Percentiles rank a stretch among this genome's conserved stretches.
Evolutionary conservation across 2,329 filamentous ascomycete genomes (phyloP).

Genomic region (Exophiala viscosa): DNA sequence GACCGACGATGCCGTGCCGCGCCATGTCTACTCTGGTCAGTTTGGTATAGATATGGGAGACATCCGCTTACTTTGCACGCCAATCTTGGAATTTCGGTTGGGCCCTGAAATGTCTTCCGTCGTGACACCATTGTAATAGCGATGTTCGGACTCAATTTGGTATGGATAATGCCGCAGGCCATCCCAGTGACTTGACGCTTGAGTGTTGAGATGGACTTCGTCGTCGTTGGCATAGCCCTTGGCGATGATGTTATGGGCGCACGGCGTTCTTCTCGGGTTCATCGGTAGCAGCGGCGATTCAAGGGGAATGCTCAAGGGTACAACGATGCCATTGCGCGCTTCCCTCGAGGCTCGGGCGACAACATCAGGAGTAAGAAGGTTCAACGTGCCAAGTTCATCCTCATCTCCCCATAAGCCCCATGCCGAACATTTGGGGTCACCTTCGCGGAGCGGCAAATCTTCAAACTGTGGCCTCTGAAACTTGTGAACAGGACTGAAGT

Average conservation of each 20-base stretch:
- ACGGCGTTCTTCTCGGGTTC: too few relatives aligned
- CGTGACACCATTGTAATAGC: slow-evolving; percentile 23
- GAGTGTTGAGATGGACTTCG: too few relatives aligned
- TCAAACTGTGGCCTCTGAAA: not conserved
- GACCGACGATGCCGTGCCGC: slow-evolving; percentile 14
- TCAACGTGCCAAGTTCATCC: not conserved
- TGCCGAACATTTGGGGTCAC: not conserved
- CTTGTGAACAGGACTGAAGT: not conserved
- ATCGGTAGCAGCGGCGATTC: not conserved
- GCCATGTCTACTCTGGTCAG: slow-evolving; percentile 12
- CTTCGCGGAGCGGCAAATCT: not conserved
- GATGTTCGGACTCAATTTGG: slow-evolving; percentile 5
- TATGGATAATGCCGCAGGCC: slow-evolving; percentile 23
- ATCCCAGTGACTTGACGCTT: slow-evolving; percentile 15
- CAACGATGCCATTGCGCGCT: not conserved
- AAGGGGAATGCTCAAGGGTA: not conserved
- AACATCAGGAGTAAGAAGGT: not conserved
- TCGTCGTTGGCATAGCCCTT: too few relatives aligned
- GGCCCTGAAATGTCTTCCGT: slow-evolving; percentile 23
- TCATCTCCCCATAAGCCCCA: not conserved
- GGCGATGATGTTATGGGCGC: too few relatives aligned
- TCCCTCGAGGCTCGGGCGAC: not conserved
- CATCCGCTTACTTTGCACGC: slow-evolving; percentile 18
- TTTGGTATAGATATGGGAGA: not conserved
- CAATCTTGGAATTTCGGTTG: slow-evolving; percentile 13